phyloP scores from a whole-genome alignment of 148 eudicot genomes.

The Mesembryanthemum crystallinum region DNA sequence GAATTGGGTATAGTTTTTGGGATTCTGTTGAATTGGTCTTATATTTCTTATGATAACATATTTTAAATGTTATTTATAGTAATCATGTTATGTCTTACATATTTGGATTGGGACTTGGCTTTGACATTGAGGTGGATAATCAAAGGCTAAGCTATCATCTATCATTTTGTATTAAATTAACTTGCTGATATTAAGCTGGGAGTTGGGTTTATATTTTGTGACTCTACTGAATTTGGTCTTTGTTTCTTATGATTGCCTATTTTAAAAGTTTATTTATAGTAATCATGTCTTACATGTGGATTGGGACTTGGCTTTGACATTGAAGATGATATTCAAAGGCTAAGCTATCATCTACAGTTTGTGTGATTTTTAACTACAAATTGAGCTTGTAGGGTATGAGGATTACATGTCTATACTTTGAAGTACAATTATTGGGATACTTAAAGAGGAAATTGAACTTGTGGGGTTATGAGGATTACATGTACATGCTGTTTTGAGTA shows the following conservation, averaged over 20 bases:
- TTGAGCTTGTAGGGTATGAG: not conserved
- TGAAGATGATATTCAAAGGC: constrained; percentile 4
- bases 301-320: constrained; percentile 23
- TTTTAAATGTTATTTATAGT: not conserved
- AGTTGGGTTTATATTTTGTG: constrained; percentile 1
- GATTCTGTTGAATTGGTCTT: not conserved
- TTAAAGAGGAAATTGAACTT: not conserved
- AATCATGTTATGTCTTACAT: not conserved
- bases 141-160: constrained; percentile 10
- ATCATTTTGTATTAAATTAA: not conserved
- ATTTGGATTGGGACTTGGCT: constrained; percentile 22
- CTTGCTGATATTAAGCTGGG: constrained; percentile 1
- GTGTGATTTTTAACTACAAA: not conserved
- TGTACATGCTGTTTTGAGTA: not conserved
- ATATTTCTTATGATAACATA: constrained; percentile 14
- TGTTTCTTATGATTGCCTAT: constrained; percentile 15
- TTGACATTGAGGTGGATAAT: constrained; percentile 8
- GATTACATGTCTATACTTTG: not conserved
- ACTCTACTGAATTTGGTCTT: not conserved
- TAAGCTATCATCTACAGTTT: constrained; percentile 1
- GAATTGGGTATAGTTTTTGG: constrained; percentile 3
- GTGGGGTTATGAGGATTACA: constrained; percentile 10
- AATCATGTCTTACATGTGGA: constrained; percentile 9
- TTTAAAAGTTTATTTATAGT: not conserved
- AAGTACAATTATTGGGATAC: not conserved